A percentile compares a stretch with the other conserved stretches of the same genome.
Conservation (phyloP, 208 protist species). For the Kentomonas sorsogonicus region DNA sequence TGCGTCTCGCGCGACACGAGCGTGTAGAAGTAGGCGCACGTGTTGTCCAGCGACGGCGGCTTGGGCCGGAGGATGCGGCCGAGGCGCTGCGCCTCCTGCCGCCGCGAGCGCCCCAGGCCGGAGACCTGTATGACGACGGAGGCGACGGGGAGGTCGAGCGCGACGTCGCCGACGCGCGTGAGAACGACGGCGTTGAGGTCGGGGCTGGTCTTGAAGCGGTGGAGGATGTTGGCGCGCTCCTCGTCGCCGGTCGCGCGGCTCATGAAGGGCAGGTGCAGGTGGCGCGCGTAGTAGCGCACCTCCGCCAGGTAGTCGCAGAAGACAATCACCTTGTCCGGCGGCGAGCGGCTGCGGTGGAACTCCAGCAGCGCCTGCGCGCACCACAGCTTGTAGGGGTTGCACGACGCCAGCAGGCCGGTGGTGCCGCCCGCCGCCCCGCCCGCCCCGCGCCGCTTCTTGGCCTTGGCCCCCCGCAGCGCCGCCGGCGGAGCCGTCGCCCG, state of each 20-base stretch:
- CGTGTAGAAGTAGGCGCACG: conserved; percentile 98
- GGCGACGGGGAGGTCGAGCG: conserved; percentile 97
- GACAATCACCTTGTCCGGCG: conserved; percentile 90
- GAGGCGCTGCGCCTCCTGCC: conserved; percentile 97
- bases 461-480: conserved; percentile 14
- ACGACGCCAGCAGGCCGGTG: conserved; percentile 21
- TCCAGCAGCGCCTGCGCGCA: conserved; percentile 91
- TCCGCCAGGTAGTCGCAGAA: conserved; percentile 88
- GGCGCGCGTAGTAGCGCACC: conserved; percentile 75
- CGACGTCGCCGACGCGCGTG: conserved; percentile 95
- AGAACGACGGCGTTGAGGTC: conserved; percentile 96
- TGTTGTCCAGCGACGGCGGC: conserved; percentile 90
- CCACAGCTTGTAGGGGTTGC: conserved; percentile 92
- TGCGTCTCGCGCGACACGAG: conserved; percentile 96
- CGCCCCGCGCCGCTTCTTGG: not conserved
- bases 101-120: conserved; percentile 93
- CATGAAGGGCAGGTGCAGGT: conserved; percentile 86
- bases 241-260: conserved; percentile 70
- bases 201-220: conserved; percentile 77
- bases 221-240: conserved; percentile 77
- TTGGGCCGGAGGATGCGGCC: conserved; percentile 95
- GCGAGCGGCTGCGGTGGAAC: conserved; percentile 93
- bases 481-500: conserved; percentile 64
- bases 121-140: conserved; percentile 99
- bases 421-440: not conserved